Conservation (phyloP, 2,329 filamentous ascomycete species). For the Fusarium globosum region DNA sequence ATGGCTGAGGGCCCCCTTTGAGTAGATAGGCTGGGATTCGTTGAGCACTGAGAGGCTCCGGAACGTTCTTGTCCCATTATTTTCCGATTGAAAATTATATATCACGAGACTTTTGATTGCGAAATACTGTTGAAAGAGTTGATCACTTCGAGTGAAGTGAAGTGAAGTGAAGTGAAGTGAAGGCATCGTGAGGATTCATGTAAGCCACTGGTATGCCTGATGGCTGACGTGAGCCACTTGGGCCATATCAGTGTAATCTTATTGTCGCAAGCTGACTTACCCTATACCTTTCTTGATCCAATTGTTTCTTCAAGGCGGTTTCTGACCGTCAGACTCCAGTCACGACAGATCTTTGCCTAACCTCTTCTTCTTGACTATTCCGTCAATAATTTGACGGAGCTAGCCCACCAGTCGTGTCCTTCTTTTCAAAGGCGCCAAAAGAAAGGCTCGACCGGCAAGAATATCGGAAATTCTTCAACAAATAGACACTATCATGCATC, state of each 20-base stretch:
- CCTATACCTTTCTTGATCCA: not conserved
- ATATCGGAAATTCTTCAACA: not conserved
- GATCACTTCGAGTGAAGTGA: not conserved
- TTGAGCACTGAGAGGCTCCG: not conserved
- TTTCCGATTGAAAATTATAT: not conserved
- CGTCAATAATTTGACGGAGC: not conserved
- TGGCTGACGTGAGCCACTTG: slow-evolving; percentile 45
- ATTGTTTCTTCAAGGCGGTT: not conserved
- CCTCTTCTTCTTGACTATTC: not conserved
- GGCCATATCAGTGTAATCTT: slow-evolving; percentile 3
- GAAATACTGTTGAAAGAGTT: not conserved
- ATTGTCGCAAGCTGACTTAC: not conserved
- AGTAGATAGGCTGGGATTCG: not conserved
- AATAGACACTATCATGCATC: not conserved
- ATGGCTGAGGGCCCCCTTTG: not conserved
- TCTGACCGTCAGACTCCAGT: not conserved
- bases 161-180: not conserved
- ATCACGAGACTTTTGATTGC: not conserved
- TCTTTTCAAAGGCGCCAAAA: not conserved
- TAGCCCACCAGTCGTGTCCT: slow-evolving; percentile 3
- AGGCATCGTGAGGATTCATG: slow-evolving; percentile 15
- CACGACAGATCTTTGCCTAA: not conserved
- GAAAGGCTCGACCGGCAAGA: not conserved
- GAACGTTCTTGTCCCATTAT: slow-evolving; percentile 24
- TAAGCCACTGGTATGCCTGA: slow-evolving; percentile 23